A percentile compares a stretch with the other conserved stretches of the same genome.
These are phyloP conservation scores for Ramaria sp. DNA, from an alignment of 768 basidiomycete genomes.

Conservation along the genomic window DNA sequence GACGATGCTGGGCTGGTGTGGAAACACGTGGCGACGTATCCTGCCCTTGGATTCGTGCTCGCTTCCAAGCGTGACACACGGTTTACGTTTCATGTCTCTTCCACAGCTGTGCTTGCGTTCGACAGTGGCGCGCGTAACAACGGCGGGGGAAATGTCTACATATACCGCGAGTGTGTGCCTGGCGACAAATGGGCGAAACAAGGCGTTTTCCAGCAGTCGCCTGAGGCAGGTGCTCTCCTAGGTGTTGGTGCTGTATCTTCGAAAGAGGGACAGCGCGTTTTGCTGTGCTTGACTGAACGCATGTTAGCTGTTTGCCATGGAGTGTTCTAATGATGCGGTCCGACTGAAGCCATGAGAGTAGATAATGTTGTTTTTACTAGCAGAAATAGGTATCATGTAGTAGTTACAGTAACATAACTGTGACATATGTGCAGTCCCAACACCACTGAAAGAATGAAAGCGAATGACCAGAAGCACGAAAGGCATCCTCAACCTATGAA, in stretches of 20 bases:
- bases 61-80: slow-evolving; percentile 86
- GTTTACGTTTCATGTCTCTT: slow-evolving; percentile 66
- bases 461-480: not conserved
- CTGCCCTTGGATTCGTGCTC: slow-evolving; percentile 87
- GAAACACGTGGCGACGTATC: slow-evolving; percentile 75
- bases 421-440: not conserved
- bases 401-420: not conserved
- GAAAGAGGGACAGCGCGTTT: slow-evolving; percentile 23
- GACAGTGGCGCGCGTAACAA: slow-evolving; percentile 55
- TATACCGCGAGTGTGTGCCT: slow-evolving; percentile 50
- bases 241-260: slow-evolving; percentile 52
- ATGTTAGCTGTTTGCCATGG: slow-evolving; percentile 28
- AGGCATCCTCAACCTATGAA: not conserved
- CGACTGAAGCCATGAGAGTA: not conserved
- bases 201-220: slow-evolving; percentile 66
- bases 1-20: slow-evolving; percentile 28
- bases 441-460: not conserved
- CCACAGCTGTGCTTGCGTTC: slow-evolving; percentile 61
- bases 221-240: slow-evolving; percentile 64
- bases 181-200: slow-evolving; percentile 65
- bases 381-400: slow-evolving; percentile 4
- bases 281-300: slow-evolving; percentile 70
- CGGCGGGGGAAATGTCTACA: slow-evolving; percentile 74
- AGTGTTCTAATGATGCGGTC: not conserved
- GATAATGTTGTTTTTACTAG: not conserved